phyloP scores from a whole-genome alignment of 208 protist species.

The Trypanosoma scelopori region DNA sequence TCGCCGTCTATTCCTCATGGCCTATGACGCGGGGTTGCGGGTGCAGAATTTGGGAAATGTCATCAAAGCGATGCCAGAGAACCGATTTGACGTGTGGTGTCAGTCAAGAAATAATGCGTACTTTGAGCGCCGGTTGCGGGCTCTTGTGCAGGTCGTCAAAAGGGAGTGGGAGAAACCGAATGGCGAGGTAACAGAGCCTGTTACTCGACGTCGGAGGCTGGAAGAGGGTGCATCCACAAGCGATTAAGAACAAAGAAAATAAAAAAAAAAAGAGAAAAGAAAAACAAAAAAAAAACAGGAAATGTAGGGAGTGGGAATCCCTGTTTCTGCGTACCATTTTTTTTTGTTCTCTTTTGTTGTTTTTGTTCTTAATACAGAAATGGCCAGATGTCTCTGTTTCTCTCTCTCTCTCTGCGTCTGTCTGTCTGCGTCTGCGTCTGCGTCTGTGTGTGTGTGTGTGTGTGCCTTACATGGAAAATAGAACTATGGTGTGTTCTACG shows the following conservation, averaged over 20 bases:
- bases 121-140: slow-evolving; percentile 55
- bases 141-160: slow-evolving; percentile 63
- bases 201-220: slow-evolving; percentile 17
- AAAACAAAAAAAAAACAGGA: too few species aligned
- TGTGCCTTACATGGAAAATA: not conserved
- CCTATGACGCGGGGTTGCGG: slow-evolving; percentile 69
- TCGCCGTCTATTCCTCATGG: slow-evolving; percentile 70
- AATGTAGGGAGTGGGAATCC: too few species aligned
- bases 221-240: slow-evolving; percentile 5
- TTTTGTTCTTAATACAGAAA: too few species aligned
- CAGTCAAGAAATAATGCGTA: slow-evolving; percentile 61
- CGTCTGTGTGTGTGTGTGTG: not conserved
- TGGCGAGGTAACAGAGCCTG: slow-evolving; percentile 3
- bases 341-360: slow-evolving; percentile 20
- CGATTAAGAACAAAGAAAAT: slow-evolving; percentile 15
- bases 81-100: slow-evolving; percentile 83
- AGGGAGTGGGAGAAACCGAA: slow-evolving; percentile 67
- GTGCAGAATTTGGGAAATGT: slow-evolving; percentile 38
- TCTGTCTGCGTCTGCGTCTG: too few species aligned
- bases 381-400: not conserved
- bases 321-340: slow-evolving; percentile 6
- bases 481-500: not conserved
- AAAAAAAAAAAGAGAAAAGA: too few species aligned
- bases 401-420: not conserved
- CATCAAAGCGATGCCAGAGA: slow-evolving; percentile 53